Base-by-base conservation (phyloP, 2,329 filamentous ascomycete genomes). In the Colletotrichum plurivorum region DNA sequence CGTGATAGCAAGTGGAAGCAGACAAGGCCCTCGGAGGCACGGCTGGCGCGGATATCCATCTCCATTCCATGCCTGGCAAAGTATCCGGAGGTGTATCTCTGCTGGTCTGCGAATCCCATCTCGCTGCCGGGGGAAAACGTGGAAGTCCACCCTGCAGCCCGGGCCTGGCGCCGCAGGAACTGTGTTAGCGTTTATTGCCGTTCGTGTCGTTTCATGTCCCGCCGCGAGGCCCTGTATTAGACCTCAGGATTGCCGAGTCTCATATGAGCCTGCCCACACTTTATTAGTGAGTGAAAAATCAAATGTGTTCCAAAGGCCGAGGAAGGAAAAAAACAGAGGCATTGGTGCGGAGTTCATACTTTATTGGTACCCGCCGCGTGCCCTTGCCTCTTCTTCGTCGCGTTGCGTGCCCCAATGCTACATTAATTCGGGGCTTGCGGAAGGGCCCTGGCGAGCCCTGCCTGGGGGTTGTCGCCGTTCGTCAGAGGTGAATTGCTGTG, bases 131-230 rank as follows among this genome's bases (percentile, higher is more conserved):
- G 43, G 52, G 49, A 41, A 46, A 56, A 69, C 56, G 49, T 51
- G 45, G 46, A 56, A 59, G 52, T 39, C 31, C 55, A 56, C 49
- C 66, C 62, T 55, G 49, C 62, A 66, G 51, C 31, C 43, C 49
- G 51, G 43, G 18, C 20, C 48, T 27, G 58, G 58, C 58, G 36
- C 59, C 59, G 49, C 59, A 62, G 49, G 53, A 62, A 43, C 45
- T 51, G n/a, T 43, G n/a, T 56, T 59, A 52, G 55, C 51, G 66
- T 66, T 65, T 60, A 53, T 55, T 6, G 45, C 49, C 56, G 55
- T 66, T 69, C 55, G 18, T 16, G 25, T 60, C 45, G 66, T 69
- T 69, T 69, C 66, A 66, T 65, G 62, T 66, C 45, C 49, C 51
- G 55, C 62, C 45, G 45, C 59, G 22, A 31, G 63, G 55, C 51